Percentiles rank a stretch among this genome's conserved stretches.
Conservation (phyloP, 257 asterid genomes). For the Cinchona pubescens region DNA sequence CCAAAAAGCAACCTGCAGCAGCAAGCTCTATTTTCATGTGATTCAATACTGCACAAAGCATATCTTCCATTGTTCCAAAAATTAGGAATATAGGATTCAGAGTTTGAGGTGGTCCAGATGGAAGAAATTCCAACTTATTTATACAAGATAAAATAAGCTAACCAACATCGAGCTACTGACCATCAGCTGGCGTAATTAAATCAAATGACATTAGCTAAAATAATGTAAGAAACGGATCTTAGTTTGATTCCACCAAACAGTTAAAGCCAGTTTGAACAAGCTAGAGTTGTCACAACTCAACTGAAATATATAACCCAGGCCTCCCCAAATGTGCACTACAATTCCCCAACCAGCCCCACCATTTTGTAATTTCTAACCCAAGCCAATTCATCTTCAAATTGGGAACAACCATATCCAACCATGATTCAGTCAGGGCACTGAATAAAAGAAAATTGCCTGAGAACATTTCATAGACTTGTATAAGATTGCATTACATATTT, state of each 20-base stretch:
- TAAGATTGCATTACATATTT: neutral
- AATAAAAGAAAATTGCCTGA: too few species aligned
- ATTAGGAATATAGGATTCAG: neutral
- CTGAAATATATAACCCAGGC: neutral
- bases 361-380: neutral
- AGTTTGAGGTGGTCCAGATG: neutral
- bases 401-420: neutral
- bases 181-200: neutral
- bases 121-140: neutral
- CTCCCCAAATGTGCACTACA: neutral
- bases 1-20: constrained; percentile 4
- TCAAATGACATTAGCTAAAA: neutral
- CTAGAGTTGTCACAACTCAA: neutral
- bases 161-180: neutral
- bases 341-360: neutral
- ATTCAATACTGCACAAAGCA: neutral
- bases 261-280: neutral
- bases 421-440: neutral
- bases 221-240: neutral
- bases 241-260: neutral
- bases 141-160: neutral
- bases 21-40: neutral
- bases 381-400: neutral
- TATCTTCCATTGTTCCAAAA: too few species aligned
- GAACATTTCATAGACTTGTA: neutral